These are phyloP conservation scores for Nemania serpens DNA, from an alignment of 2,329 filamentous ascomycete species.

Conservation along the genomic window DNA sequence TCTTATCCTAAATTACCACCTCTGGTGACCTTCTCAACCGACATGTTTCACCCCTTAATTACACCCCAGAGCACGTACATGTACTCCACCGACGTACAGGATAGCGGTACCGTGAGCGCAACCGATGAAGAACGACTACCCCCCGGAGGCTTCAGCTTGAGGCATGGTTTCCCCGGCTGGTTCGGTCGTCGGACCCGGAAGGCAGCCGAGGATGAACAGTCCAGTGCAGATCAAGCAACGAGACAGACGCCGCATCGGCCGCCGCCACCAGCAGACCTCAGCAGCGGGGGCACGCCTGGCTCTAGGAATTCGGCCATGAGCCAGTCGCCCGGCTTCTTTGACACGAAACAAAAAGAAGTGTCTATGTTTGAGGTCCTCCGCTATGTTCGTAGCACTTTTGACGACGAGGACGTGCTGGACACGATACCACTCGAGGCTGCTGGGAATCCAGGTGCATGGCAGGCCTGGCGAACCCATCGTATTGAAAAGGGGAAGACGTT, in stretches of 20 bases:
- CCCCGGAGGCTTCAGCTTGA: slow-evolving; percentile 86
- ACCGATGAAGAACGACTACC: slow-evolving; percentile 82
- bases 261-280: slow-evolving; percentile 35
- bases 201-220: slow-evolving; percentile 45
- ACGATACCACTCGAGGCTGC: slow-evolving; percentile 78
- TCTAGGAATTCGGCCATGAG: slow-evolving; percentile 38
- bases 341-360: slow-evolving; percentile 49
- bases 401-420: slow-evolving; percentile 77
- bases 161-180: slow-evolving; percentile 90
- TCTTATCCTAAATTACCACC: slow-evolving; percentile 81
- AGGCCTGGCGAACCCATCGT: slow-evolving; percentile 83
- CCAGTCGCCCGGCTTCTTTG: slow-evolving; percentile 46
- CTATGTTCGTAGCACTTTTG: slow-evolving; percentile 84
- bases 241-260: slow-evolving; percentile 39
- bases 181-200: slow-evolving; percentile 64
- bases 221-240: slow-evolving; percentile 46
- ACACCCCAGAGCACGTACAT: slow-evolving; percentile 94
- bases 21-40: slow-evolving; percentile 83
- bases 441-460: slow-evolving; percentile 90
- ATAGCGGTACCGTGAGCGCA: slow-evolving; percentile 78
- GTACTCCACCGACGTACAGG: slow-evolving; percentile 79
- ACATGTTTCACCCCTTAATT: slow-evolving; percentile 93
- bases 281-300: slow-evolving; percentile 33
- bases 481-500: slow-evolving; percentile 52
- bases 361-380: slow-evolving; percentile 72